phyloP scores from a whole-genome alignment of 2,329 filamentous ascomycete genomes.

The Trichoderma oligosporum region DNA sequence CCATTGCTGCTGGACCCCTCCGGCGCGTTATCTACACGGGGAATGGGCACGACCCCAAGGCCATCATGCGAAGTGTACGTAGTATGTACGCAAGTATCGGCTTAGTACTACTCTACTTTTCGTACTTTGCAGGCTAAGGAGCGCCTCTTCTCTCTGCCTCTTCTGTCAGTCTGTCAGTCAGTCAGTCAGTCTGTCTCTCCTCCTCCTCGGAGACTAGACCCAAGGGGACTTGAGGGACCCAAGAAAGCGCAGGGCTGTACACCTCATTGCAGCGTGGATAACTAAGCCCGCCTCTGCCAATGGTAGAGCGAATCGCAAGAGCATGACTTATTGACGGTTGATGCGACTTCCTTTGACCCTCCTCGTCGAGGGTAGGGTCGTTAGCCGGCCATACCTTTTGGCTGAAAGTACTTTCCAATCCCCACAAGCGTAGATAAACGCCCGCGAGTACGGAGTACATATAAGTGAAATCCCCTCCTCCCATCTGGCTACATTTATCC shows the following conservation, averaged over 20 bases:
- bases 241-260: too few relatives aligned
- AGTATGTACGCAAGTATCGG: background rate
- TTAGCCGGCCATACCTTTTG: background rate
- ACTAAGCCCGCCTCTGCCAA: background rate
- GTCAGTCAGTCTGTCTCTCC: background rate
- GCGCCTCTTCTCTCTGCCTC: background rate
- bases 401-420: constrained; percentile 1
- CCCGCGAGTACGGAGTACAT: constrained; percentile 26
- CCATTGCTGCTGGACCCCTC: too few relatives aligned
- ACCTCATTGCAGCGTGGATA: background rate
- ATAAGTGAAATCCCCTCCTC: constrained; percentile 30
- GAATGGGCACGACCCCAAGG: background rate
- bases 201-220: background rate
- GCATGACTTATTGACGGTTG: constrained; percentile 18
- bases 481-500: constrained; percentile 23
- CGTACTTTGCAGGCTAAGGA: background rate
- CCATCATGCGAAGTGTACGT: background rate
- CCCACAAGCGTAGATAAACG: constrained; percentile 24
- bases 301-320: background rate
- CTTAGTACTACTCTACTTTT: background rate
- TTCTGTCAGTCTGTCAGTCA: too few relatives aligned
- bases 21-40: background rate
- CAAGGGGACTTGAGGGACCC: too few relatives aligned
- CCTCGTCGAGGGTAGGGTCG: background rate
- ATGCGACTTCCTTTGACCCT: background rate